Conservation (phyloP, 2,329 filamentous ascomycete genomes). For the Colletotrichum magnum region DNA sequence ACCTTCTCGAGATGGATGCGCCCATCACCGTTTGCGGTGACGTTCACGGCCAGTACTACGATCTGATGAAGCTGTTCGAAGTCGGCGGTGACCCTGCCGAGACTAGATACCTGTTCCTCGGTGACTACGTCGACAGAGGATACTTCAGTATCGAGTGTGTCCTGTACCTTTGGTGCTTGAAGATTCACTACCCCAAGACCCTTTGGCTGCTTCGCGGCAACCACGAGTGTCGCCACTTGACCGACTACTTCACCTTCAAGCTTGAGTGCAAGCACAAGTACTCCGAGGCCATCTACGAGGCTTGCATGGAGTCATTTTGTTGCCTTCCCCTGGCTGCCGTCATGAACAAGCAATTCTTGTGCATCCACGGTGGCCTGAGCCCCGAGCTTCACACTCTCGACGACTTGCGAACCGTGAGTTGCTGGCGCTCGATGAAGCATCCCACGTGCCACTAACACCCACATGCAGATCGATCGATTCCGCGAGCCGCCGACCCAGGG, state of each 20-base stretch:
- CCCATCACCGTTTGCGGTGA: slow-evolving; percentile 99
- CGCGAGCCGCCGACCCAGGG: slow-evolving; percentile 97
- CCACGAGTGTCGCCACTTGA: slow-evolving; percentile 98
- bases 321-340: slow-evolving; percentile 91
- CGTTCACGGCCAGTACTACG: slow-evolving; percentile 98
- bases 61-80: slow-evolving; percentile 99
- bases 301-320: slow-evolving; percentile 99
- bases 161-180: slow-evolving; percentile 96
- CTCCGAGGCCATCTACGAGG: slow-evolving; percentile 94
- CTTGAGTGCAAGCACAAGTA: slow-evolving; percentile 99
- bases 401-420: slow-evolving; percentile 83
- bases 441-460: slow-evolving; percentile 9
- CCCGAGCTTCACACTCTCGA: slow-evolving; percentile 97
- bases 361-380: slow-evolving; percentile 96
- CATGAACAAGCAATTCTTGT: slow-evolving; percentile 99
- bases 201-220: slow-evolving; percentile 98
- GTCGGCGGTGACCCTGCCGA: slow-evolving; percentile 97
- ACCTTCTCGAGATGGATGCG: slow-evolving; percentile 98
- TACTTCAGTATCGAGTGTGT: slow-evolving; percentile 99
- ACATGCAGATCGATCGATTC: slow-evolving; percentile 89
- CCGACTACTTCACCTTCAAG: slow-evolving; percentile 99
- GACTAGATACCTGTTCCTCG: slow-evolving; percentile 96
- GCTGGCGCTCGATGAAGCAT: neutral
- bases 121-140: slow-evolving; percentile 97
- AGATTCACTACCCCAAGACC: slow-evolving; percentile 99